Evolutionary conservation across 805 yeast genomes (phyloP).

Genomic region (Starmerella apis): DNA sequence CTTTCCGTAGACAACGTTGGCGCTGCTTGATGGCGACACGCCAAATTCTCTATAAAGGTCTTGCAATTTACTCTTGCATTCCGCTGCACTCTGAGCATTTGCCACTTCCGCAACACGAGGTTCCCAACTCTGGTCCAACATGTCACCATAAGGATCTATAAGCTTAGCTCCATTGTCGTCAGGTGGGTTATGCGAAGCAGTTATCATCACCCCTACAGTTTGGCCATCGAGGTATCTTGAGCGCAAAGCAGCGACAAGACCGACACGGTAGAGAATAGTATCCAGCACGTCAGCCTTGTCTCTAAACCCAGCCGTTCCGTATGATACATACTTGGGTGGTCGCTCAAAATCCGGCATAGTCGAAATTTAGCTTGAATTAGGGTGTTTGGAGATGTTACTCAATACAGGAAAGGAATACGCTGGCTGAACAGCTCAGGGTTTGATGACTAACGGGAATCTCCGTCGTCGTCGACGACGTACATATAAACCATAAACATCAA

Average conservation of each 20-base stretch:
- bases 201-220: conserved; percentile 89
- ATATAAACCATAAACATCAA: too few relatives aligned
- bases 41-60: conserved; percentile 35
- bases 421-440: too few relatives aligned
- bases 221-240: conserved; percentile 60
- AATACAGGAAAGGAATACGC: too few relatives aligned
- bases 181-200: conserved; percentile 93
- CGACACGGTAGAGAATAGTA: conserved; percentile 73
- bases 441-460: too few relatives aligned
- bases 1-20: conserved; percentile 58
- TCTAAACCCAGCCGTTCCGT: conserved; percentile 98
- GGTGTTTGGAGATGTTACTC: too few relatives aligned
- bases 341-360: conserved; percentile 5
- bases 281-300: conserved; percentile 59
- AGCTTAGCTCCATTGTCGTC: conserved; percentile 83
- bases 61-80: conserved; percentile 36
- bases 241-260: conserved; percentile 70
- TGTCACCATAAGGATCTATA: conserved; percentile 88
- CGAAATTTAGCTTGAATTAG: neutral
- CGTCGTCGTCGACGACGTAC: too few relatives aligned
- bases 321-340: conserved; percentile 35
- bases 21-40: conserved; percentile 39
- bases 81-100: conserved; percentile 45
- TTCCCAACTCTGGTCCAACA: conserved; percentile 83
- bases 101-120: conserved; percentile 67